Evolutionary conservation across 148 eudicot species (phyloP).

Genomic region (Cornus controversa): DNA sequence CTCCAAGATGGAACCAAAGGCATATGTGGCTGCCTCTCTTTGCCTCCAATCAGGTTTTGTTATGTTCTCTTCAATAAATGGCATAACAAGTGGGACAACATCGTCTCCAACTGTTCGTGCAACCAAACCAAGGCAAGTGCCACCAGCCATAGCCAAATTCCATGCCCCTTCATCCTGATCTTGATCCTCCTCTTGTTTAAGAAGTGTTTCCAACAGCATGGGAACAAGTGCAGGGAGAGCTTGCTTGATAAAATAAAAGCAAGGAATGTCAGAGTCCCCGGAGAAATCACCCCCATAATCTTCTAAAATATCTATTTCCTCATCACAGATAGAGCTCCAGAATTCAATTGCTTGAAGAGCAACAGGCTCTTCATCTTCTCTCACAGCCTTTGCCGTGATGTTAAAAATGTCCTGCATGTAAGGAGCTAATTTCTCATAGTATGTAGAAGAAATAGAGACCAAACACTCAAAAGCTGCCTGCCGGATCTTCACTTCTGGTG

Average conservation of each 20-base stretch:
- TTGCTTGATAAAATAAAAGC: constrained; percentile 89
- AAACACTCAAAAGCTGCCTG: constrained; percentile 96
- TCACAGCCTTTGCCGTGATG: constrained; percentile 88
- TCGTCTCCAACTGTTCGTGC: constrained; percentile 92
- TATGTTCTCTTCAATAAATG: constrained; percentile 85
- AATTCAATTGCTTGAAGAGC: constrained; percentile 95
- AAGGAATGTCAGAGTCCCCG: constrained; percentile 85
- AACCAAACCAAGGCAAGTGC: constrained; percentile 93
- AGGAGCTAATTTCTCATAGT: constrained; percentile 85
- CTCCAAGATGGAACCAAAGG: constrained; percentile 93
- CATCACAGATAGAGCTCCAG: constrained; percentile 97
- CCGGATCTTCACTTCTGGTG: constrained; percentile 81
- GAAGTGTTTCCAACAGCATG: constrained; percentile 81
- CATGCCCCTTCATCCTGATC: constrained; percentile 98
- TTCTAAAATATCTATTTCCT: constrained; percentile 84
- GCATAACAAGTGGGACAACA: constrained; percentile 91
- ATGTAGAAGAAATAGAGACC: constrained; percentile 84
- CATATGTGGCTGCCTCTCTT: constrained; percentile 91
- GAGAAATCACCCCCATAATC: constrained; percentile 84
- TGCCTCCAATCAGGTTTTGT: constrained; percentile 88
- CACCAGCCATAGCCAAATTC: constrained; percentile 98
- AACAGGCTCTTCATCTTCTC: constrained; percentile 89
- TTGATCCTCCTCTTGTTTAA: constrained; percentile 96
- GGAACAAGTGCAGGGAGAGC: constrained; percentile 94
- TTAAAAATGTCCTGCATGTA: constrained; percentile 89